These are phyloP conservation scores for Leishmania lainsoni DNA, from an alignment of 208 protist genomes.

Conservation along the genomic window DNA sequence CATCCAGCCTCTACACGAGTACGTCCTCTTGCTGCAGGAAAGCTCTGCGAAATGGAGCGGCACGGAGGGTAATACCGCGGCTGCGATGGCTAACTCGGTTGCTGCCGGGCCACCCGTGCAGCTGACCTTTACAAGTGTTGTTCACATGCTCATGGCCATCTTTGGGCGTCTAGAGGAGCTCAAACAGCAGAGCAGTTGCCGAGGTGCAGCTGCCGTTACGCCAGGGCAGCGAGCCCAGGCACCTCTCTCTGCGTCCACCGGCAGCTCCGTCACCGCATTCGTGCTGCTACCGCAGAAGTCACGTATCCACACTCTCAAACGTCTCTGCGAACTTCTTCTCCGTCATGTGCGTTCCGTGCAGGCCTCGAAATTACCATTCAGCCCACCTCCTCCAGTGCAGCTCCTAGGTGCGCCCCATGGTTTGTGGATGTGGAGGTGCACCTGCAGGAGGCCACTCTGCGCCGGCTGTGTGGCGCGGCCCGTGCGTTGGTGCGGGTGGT, in stretches of 20 bases:
- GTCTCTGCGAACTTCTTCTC: slow-evolving; percentile 60
- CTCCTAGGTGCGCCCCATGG: slow-evolving; percentile 9
- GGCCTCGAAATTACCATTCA: slow-evolving; percentile 6
- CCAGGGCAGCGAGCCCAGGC: slow-evolving; percentile 6
- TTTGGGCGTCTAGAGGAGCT: slow-evolving; percentile 50
- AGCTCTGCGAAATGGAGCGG: not conserved
- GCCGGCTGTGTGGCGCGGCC: slow-evolving; percentile 47
- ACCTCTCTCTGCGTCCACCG: not conserved
- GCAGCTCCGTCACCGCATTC: slow-evolving; percentile 20
- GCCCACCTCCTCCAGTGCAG: not conserved
- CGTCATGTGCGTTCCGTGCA: slow-evolving; percentile 31
- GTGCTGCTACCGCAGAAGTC: slow-evolving; percentile 79
- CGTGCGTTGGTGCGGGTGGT: slow-evolving; percentile 75
- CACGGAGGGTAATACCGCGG: not conserved
- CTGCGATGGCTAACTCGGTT: not conserved
- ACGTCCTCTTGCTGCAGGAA: slow-evolving; percentile 30
- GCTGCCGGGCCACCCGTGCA: slow-evolving; percentile 9
- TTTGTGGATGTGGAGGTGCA: slow-evolving; percentile 50
- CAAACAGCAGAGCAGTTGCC: slow-evolving; percentile 50
- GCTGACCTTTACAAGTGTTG: slow-evolving; percentile 53
- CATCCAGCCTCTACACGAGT: slow-evolving; percentile 45
- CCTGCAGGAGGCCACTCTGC: slow-evolving; percentile 53
- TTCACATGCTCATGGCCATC: slow-evolving; percentile 35
- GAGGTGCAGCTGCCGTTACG: not conserved
- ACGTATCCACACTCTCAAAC: slow-evolving; percentile 76